Base-by-base conservation (phyloP, 805 yeast genomes). In the Kodamaea neixiangensis region DNA sequence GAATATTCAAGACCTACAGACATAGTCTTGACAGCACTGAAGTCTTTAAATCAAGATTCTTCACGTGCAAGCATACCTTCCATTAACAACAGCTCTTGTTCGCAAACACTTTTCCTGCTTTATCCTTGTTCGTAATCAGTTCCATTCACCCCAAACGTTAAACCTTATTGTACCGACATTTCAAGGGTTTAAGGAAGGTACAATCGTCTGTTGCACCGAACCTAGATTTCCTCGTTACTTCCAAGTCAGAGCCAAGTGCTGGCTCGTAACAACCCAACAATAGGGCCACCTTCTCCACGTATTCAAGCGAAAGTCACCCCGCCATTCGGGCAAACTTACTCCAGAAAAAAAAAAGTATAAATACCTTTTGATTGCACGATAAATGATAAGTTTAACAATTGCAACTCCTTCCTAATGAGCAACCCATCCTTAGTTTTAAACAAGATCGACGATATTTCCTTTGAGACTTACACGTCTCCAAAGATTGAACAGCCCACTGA, bases 381-480 rank as follows among this genome's bases (percentile, higher is more conserved):
- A 11, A 15, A 11, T 9, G 31, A 25, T 25, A 25, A 25, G 11
- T 14, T 3, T 37, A 37, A 10, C n/a, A 19, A 15, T 40, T 40
- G 33, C 44, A 40, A 25, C 22, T 17, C 25, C 29, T 22, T n/a
- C 31, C 67, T 60, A 65, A 60, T 65, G 54, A 52, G 64, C 35
- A 76, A 76, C 57, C 78, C 77, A 14, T 76, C 89, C 46, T 75
- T 88, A 53, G 92, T 89, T 7, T 73, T 90, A 43, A 78, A 81
- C 60, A 78, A 81, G 61, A 73, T 83, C 54, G 83, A 83, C 59
- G 81, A 81, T 48, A 86, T 89, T 58, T 71, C 73, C 31, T 78
- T 82, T 54, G 93, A 87, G 68, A 78, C 83, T 47, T 79, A 86
- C 56, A 87, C 87, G 2, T 74, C 83, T 22, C 96, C 96, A 5